Base-by-base conservation (phyloP, 495 filamentous ascomycete species). In the Parathielavia hyrcaniae region DNA sequence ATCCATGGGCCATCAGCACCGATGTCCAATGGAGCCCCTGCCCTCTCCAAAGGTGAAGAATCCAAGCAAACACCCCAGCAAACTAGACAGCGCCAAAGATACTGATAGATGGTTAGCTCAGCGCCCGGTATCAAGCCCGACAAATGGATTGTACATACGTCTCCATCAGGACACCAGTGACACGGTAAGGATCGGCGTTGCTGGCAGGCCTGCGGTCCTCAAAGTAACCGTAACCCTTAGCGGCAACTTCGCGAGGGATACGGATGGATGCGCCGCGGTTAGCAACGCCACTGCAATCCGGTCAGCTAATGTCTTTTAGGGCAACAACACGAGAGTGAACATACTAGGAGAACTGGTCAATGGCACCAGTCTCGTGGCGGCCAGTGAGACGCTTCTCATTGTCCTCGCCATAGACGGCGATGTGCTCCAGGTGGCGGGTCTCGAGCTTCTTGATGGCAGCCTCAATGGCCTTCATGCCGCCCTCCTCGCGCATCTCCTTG, bases 141-240 rank as follows among this genome's bases (percentile, higher is more conserved):
- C 53, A 38, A 62, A 60, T 16, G 38, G 36, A 0, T 9, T 10
- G 16, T 12, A 53, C 50, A 14, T 53, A 61, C 40, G 68, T 67
- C 64, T 70, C 66, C 68, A 70, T 69, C 14, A 71, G 65, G 59
- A 71, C 69, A 56, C 68, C 68, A 9, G 67, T 69, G 47, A 71
- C 66, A 48, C 60, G 91, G 79, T 98, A 98, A 26, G 93, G 93
- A 76, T 95, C 90, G 61, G 85, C 93, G 71, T 98, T 98, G 69
- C 86, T 91, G 45, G 93, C 93, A 46, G 93, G 93, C 65, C 93
- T 82, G 70, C 93, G 85, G 66, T 98, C 93, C 80, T 98, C 93
- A 63, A 98, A 97, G 83, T 98, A 98, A 64, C 93, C 93, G 78
- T 89, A 95, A 74, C 90, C 91, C 73, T 96, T 91, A 73, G 90